Conservation (phyloP, 495 filamentous ascomycete genomes). For the Rhizodiscina lignyota region DNA sequence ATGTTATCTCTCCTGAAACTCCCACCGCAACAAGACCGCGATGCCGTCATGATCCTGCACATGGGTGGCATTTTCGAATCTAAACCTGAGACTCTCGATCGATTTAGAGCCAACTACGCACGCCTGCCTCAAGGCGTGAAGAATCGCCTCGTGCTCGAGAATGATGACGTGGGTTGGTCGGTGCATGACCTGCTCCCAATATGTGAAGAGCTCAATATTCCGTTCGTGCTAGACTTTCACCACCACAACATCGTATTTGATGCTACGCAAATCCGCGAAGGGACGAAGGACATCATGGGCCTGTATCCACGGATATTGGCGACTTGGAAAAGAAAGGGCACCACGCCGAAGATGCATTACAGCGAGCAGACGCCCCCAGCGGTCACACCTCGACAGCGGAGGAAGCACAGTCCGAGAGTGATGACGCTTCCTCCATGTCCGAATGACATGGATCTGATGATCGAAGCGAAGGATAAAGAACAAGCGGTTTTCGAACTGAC, state of each 20-base stretch:
- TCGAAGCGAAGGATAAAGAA: conserved; percentile 97
- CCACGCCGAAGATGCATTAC: conserved; percentile 94
- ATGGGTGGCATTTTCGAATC: conserved; percentile 89
- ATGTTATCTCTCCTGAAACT: conserved; percentile 63
- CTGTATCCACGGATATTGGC: conserved; percentile 59
- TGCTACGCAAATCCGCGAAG: conserved; percentile 52
- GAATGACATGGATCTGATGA: conserved; percentile 84
- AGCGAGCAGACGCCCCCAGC: conserved; percentile 62
- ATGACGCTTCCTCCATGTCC: conserved; percentile 65
- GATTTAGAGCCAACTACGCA: conserved; percentile 68
- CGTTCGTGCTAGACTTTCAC: conserved; percentile 82
- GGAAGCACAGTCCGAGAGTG: conserved; percentile 73
- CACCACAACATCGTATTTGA: conserved; percentile 94
- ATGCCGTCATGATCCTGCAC: conserved; percentile 90
- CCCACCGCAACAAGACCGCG: conserved; percentile 62
- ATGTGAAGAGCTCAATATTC: conserved; percentile 87
- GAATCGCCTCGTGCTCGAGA: conserved; percentile 74
- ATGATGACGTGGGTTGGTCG: conserved; percentile 81
- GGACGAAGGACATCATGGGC: conserved; percentile 62
- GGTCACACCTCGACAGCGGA: conserved; percentile 54
- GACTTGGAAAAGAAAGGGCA: conserved; percentile 76
- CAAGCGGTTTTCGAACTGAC: conserved; percentile 93
- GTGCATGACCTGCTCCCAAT: conserved; percentile 84
- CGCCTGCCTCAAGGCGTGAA: conserved; percentile 50
- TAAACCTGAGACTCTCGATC: conserved; percentile 63